Evolutionary conservation across 2,329 filamentous ascomycete genomes (phyloP).

Genomic region (Knufia fluminis): DNA sequence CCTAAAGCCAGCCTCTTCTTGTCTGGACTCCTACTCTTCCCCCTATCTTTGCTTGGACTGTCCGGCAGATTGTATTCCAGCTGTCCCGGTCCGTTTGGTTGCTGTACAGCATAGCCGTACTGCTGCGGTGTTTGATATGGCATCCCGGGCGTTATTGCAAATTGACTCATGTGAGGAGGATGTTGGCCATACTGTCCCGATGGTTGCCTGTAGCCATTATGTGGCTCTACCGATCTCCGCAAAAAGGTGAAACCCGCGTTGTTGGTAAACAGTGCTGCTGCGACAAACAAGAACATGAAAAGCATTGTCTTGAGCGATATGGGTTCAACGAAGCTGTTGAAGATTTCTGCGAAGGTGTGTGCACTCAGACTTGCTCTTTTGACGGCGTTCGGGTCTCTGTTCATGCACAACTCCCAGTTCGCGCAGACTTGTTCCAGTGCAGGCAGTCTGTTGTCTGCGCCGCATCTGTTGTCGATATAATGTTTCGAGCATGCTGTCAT

Average conservation of each 20-base stretch:
- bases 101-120: slow-evolving; percentile 14
- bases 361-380: slow-evolving; percentile 73
- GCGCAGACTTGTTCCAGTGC: slow-evolving; percentile 65
- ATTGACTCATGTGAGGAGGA: slow-evolving; percentile 12
- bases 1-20: slow-evolving; percentile 16
- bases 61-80: slow-evolving; percentile 16
- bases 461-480: slow-evolving; percentile 69
- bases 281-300: slow-evolving; percentile 19
- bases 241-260: slow-evolving; percentile 22
- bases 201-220: slow-evolving; percentile 15
- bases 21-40: slow-evolving; percentile 19
- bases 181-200: slow-evolving; percentile 17
- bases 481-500: slow-evolving; percentile 65
- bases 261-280: slow-evolving; percentile 19
- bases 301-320: slow-evolving; percentile 74
- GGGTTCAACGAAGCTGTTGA: slow-evolving; percentile 86
- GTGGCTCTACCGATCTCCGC: slow-evolving; percentile 19
- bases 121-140: slow-evolving; percentile 15
- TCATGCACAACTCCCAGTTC: slow-evolving; percentile 82
- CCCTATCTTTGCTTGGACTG: slow-evolving; percentile 22
- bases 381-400: slow-evolving; percentile 66
- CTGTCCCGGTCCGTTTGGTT: slow-evolving; percentile 13
- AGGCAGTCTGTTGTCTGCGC: slow-evolving; percentile 55
- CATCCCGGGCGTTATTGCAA: slow-evolving; percentile 13
- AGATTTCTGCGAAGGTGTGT: slow-evolving; percentile 80